Conservation (phyloP, 2,329 filamentous ascomycete genomes). For the Microdochium trichocladiopsis region DNA sequence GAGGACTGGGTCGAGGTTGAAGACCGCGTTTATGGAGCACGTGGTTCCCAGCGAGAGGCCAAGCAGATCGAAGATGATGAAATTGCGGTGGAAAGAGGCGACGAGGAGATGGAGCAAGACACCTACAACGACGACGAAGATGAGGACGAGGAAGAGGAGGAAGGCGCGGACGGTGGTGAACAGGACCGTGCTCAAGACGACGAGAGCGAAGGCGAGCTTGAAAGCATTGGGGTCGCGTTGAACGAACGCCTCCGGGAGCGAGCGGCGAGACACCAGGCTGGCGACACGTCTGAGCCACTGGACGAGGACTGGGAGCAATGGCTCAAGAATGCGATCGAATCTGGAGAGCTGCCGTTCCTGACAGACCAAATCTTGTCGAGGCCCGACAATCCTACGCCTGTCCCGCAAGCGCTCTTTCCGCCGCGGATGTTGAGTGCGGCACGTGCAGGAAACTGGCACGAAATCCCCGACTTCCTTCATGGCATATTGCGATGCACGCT, state of each 20-base stretch:
- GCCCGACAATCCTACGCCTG: constrained; percentile 23
- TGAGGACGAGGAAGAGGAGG: constrained; percentile 30
- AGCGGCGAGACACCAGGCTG: constrained; percentile 55
- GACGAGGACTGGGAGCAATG: constrained; percentile 72
- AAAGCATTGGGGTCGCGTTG: constrained; percentile 54
- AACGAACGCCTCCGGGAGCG: constrained; percentile 60
- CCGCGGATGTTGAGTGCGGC: constrained; percentile 46
- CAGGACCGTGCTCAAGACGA: constrained; percentile 41
- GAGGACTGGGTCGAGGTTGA: constrained; percentile 50
- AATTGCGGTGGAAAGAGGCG: constrained; percentile 1
- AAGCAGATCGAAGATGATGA: constrained; percentile 1
- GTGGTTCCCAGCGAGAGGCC: not conserved
- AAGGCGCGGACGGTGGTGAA: constrained; percentile 40
- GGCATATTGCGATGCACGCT: constrained; percentile 42
- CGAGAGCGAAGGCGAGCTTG: constrained; percentile 42
- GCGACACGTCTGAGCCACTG: constrained; percentile 49
- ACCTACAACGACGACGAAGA: constrained; percentile 27
- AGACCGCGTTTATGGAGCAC: constrained; percentile 15
- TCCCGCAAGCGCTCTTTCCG: constrained; percentile 34
- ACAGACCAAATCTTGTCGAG: constrained; percentile 32
- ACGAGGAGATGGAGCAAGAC: constrained; percentile 5
- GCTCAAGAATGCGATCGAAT: constrained; percentile 63
- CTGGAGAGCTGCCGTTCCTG: constrained; percentile 45
- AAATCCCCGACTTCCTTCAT: constrained; percentile 50
- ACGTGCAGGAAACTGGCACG: constrained; percentile 48